Evolutionary conservation across 306 rosid species (phyloP), one percentile per base, ranked within the genome.

Genomic region (Arachis stenosperma): DNA sequence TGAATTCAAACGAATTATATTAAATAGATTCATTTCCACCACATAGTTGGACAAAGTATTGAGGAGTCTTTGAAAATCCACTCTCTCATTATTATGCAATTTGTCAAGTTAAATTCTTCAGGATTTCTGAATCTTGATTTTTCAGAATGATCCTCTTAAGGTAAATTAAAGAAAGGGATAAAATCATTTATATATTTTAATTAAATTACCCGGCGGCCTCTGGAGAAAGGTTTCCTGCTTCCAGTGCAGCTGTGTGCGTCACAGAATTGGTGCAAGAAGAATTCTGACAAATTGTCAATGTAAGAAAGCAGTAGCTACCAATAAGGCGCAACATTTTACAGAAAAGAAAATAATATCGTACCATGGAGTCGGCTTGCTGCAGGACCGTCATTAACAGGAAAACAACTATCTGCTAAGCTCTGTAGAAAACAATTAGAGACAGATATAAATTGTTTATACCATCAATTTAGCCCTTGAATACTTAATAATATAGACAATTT

Each of bases 211-310:
- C 73, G 79, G 76, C 80, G 84, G 30, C 97, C 97, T 53, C 85
- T 84, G 65, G 92, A 68, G 88, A 90, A 90, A 52, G 97, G 90
- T 74, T 90, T 88, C 44, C n/a, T 60, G 70, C 74, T 76, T 74
- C 88, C 83, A 12, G 77, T 67, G 69, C 97, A 90, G 69, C 86
- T 76, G 83, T 88, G 94, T 30, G 92, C 88, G 65, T 90, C 90
- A 62, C 97, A 90, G 82, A 90, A 88, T 81, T 90, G 94, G 70
- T 74, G 97, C 80, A 88, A 75, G 84, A 90, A 88, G 50, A 90
- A 84, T 62, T 90, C 96, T 90, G 87, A 65, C 65, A 33, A 74
- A 74, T 22, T n/a, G 17, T 46, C 12, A 40, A 69, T 2, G 67
- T 74, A 44, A 83, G 65, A 74, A 64, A 50, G 63, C 69, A 71